A percentile compares a stretch with the other conserved stretches of the same genome.
phyloP scores from a whole-genome alignment of 2,329 filamentous ascomycete genomes.

The Pseudogymnoascus sp. region DNA sequence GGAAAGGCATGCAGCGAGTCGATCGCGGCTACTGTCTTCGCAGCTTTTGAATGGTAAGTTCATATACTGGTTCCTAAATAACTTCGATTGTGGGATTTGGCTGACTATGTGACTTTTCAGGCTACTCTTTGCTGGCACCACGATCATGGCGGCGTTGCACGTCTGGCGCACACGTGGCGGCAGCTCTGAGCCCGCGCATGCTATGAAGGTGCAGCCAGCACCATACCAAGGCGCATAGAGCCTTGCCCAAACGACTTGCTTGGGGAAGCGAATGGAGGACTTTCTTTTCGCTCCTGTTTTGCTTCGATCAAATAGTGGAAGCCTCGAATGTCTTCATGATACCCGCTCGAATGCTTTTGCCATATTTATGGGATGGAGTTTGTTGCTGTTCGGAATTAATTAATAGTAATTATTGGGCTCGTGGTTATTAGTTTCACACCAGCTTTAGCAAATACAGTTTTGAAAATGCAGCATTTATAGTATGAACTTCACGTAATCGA shows the following conservation, averaged over 20 bases:
- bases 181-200: background rate
- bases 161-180: slow-evolving; percentile 33
- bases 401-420: slow-evolving; percentile 8
- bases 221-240: background rate
- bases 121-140: slow-evolving; percentile 45
- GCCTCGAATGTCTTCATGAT: background rate
- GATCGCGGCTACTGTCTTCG: slow-evolving; percentile 39
- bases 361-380: background rate
- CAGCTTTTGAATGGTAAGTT: slow-evolving; percentile 40
- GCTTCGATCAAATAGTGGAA: background rate
- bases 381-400: background rate
- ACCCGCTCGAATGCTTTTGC: slow-evolving; percentile 1
- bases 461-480: background rate
- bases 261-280: background rate
- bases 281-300: background rate
- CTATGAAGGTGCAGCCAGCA: background rate
- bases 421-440: background rate
- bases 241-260: background rate
- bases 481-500: background rate
- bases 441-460: background rate
- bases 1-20: slow-evolving; percentile 30
- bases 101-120: slow-evolving; percentile 26
- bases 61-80: background rate
- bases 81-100: background rate
- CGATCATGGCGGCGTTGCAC: slow-evolving; percentile 40